Base-by-base conservation (phyloP, 768 basidiomycete species). In the Lactarius pseudohatsudake region DNA sequence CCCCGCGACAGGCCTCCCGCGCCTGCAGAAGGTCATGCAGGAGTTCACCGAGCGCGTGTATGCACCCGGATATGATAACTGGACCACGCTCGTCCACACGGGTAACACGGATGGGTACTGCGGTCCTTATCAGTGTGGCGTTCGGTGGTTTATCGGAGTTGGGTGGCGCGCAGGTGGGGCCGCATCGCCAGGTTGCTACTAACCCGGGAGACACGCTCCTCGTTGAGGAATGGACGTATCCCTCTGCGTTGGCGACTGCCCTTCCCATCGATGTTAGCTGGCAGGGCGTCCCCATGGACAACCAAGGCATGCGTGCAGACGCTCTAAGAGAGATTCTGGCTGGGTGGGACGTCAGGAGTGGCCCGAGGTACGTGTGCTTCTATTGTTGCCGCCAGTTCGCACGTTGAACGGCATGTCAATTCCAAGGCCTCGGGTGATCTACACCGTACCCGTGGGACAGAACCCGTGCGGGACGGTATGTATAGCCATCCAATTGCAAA, bases 401-500 rank as follows among this genome's bases (percentile, higher is more conserved):
- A 59, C 34, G n/a, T 41, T 65, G 26, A 66, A 13, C 11, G 10
- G n/a, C 0, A 13, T 15, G 13, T 26, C 22, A 4, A 50, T 53
- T 53, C 5, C 22, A 67, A 89, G 88, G 43, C 89, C 89, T 45
- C 87, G 83, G 71, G 82, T 91, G 36, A 80, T 91, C 75, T 91
- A 91, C 74, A 89, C 86, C 4, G 80, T 92, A 15, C 90, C 91
- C 0, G 81, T 91, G n/a, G 91, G 90, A 32, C 91, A 94, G 77
- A 94, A 94, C 75, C 93, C 92, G 5, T 88, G 86, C 6, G 92
- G 92, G 22, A 78, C 83, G 28, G 87, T 89, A 66, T 77, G 85
- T 78, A 6, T n/a, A 8, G 20, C 36, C 26, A 15, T 26, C 26
- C 7, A 7, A 13, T 41, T 13, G 40, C 13, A 16, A 20, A 60